A percentile compares a stretch with the other conserved stretches of the same genome.
Conservation (phyloP, 2,329 filamentous ascomycete species). For the Penicillium sp. region DNA sequence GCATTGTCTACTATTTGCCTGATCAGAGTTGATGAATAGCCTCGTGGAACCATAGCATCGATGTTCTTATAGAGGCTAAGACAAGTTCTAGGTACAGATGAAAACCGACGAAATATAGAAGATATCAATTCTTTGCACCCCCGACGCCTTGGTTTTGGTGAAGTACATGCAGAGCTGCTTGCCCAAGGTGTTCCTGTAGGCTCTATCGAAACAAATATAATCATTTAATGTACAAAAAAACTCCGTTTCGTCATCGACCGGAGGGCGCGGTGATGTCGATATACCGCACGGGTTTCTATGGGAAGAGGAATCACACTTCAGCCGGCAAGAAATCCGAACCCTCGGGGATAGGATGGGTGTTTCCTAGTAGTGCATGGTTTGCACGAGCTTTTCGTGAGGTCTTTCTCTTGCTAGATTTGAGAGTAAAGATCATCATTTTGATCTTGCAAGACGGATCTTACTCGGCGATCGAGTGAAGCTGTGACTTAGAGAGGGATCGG, state of each 20-base stretch:
- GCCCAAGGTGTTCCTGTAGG: neutral
- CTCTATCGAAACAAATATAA: constrained; percentile 11
- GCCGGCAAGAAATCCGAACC: neutral
- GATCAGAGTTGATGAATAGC: neutral
- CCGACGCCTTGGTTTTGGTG: constrained; percentile 3
- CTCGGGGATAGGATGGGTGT: neutral
- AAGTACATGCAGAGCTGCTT: constrained; percentile 2
- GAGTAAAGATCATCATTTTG: neutral
- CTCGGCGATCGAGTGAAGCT: constrained; percentile 17
- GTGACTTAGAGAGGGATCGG: constrained; percentile 6
- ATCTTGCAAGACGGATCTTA: constrained; percentile 5
- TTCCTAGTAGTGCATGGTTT: neutral
- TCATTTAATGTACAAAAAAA: constrained; percentile 11
- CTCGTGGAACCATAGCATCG: neutral
- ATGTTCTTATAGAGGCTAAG: neutral
- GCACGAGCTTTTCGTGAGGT: neutral
- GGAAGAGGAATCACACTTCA: neutral
- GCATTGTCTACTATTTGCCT: neutral
- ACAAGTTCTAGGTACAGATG: neutral
- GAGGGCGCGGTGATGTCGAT: neutral
- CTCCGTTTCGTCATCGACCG: neutral
- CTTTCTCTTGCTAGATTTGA: neutral
- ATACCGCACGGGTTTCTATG: neutral
- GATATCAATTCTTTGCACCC: constrained; percentile 1
- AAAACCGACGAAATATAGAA: neutral